Conservation (phyloP, 2,329 filamentous ascomycete species). For the Venturia asperata region DNA sequence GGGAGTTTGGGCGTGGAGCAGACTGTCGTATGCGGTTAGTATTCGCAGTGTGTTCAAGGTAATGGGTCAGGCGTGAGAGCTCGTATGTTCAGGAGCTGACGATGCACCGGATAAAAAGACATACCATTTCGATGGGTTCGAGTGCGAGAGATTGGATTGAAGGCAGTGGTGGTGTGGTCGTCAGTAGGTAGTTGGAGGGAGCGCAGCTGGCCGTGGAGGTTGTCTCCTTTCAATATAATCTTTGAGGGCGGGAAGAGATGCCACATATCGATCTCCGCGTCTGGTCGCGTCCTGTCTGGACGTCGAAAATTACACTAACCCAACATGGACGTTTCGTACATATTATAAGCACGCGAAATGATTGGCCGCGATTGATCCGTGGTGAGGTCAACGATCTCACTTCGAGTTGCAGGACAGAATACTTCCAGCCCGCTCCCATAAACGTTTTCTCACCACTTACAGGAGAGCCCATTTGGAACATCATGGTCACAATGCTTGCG, state of each 20-base stretch:
- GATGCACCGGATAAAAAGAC: not conserved
- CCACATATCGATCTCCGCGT: not conserved
- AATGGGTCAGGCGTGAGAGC: not conserved
- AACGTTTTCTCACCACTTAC: not conserved
- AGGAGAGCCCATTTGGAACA: conserved; percentile 22
- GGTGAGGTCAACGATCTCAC: conserved; percentile 7
- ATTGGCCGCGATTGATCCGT: not conserved
- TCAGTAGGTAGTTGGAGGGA: not conserved
- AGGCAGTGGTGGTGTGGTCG: not conserved
- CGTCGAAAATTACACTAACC: not conserved
- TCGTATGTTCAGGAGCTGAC: not conserved
- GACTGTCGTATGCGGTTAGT: not conserved
- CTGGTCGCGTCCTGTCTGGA: not conserved
- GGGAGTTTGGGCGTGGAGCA: conserved; percentile 16
- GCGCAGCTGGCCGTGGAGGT: not conserved
- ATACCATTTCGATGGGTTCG: not conserved
- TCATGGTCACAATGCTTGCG: conserved; percentile 33
- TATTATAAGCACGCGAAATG: not conserved
- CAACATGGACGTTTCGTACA: not conserved
- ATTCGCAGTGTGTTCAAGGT: not conserved
- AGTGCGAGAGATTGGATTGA: not conserved
- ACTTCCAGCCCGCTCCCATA: not conserved
- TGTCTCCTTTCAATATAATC: not conserved
- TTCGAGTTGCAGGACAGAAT: not conserved
- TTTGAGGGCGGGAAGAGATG: not conserved